These are phyloP conservation scores for Tolypocladium inflatum DNA, from an alignment of 2,329 filamentous ascomycete species.

Conservation along the genomic window DNA sequence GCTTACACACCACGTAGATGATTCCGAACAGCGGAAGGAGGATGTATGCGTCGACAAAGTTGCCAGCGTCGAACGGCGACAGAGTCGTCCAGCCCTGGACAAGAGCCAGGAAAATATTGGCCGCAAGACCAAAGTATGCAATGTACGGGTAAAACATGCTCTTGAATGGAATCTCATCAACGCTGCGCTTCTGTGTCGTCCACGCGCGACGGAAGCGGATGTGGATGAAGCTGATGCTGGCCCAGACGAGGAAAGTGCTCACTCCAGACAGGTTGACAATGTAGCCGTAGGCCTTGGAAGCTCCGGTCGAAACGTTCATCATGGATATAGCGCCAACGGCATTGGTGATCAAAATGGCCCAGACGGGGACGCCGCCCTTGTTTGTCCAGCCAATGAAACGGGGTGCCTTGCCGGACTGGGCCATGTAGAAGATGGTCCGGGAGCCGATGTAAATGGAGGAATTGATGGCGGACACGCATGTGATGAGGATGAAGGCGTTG, in stretches of 20 bases:
- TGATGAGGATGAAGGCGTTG: conserved; percentile 68
- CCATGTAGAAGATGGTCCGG: conserved; percentile 67
- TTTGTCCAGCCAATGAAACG: conserved; percentile 59
- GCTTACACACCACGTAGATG: conserved; percentile 46
- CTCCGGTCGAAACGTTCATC: conserved; percentile 63
- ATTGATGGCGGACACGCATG: conserved; percentile 64
- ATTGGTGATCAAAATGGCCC: conserved; percentile 59
- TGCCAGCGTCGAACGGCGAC: conserved; percentile 44
- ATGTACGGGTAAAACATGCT: conserved; percentile 47
- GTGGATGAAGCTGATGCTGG: conserved; percentile 58
- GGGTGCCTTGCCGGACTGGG: conserved; percentile 63
- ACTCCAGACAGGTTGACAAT: conserved; percentile 64
- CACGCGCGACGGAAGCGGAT: conserved; percentile 61
- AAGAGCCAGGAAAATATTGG: conserved; percentile 50
- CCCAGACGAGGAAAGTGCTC: conserved; percentile 65
- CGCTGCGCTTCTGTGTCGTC: conserved; percentile 44
- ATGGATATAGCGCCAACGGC: conserved; percentile 62
- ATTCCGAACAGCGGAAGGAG: conserved; percentile 48
- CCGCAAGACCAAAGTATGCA: conserved; percentile 47
- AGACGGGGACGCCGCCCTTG: conserved; percentile 50
- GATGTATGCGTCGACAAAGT: conserved; percentile 57
- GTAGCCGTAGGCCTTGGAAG: conserved; percentile 54
- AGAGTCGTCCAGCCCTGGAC: conserved; percentile 54
- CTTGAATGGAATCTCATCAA: conserved; percentile 45
- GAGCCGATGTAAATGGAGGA: conserved; percentile 70